phyloP scores from a whole-genome alignment of 2,329 filamentous ascomycete genomes.

The Hymenoscyphus scutula region DNA sequence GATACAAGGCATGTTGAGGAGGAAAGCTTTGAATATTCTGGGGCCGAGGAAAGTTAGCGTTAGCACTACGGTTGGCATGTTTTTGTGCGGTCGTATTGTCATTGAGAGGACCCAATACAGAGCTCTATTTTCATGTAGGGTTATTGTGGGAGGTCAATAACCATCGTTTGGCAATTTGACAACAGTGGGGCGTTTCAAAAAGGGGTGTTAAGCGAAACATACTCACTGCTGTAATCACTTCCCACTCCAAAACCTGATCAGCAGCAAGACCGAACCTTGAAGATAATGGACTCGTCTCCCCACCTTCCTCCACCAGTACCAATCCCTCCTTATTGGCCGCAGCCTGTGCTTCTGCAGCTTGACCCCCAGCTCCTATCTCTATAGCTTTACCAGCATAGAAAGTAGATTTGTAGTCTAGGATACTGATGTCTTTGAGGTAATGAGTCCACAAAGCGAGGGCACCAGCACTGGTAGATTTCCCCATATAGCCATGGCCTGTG shows the following conservation, averaged over 20 bases:
- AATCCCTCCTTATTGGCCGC: conserved; percentile 42
- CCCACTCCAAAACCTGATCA: conserved; percentile 55
- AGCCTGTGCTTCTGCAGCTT: conserved; percentile 45
- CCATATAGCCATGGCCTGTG: conserved; percentile 55
- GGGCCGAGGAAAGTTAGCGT: conserved; percentile 8
- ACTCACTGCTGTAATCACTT: conserved; percentile 47
- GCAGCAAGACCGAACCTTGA: conserved; percentile 55
- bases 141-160: too few species aligned
- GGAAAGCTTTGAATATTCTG: conserved; percentile 10
- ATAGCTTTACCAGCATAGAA: conserved; percentile 50
- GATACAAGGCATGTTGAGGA: not conserved
- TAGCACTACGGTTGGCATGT: conserved; percentile 31
- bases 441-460: conserved; percentile 56
- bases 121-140: conserved; percentile 47
- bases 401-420: conserved; percentile 40
- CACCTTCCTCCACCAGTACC: conserved; percentile 53
- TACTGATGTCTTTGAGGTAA: conserved; percentile 45
- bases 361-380: conserved; percentile 53
- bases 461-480: conserved; percentile 59
- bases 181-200: too few species aligned
- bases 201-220: conserved; percentile 33
- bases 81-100: conserved; percentile 51
- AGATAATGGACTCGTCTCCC: conserved; percentile 53
- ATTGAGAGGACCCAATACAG: conserved; percentile 61
- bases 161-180: too few species aligned